Evolutionary conservation across 345 rosid genomes (phyloP), one percentile per base, ranked within the genome.

Genomic region (Hirschfeldia incana): DNA sequence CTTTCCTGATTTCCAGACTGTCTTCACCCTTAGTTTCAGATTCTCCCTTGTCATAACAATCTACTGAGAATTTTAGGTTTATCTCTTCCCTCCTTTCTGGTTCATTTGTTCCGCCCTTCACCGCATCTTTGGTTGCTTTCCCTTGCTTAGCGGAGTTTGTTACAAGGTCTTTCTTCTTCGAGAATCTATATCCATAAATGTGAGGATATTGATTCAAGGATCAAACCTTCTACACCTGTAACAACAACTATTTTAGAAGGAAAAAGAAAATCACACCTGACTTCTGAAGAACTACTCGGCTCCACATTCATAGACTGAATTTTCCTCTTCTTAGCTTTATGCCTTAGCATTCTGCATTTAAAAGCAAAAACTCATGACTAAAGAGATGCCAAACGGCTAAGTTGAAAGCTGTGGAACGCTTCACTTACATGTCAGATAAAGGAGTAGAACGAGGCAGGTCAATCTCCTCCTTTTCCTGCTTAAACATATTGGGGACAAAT

Each of bases 391-490:
- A 51, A 51, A 8, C 57, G 21, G 21, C 3, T 0, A 12, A 29
- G 27, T 16, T 68, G 39, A 36, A 12, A 5, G 3, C 29, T 16
- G 15, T 15, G 21, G 10, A 33, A 72, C 21, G 61, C 42, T 27
- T 64, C 51, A 82, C 94, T 85, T 83, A 90, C 92, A 68, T 8
- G 28, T 78, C 80, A 80, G 81, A 74, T 61, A 87, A 82, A 76
- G 80, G 59, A 65, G 62, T 78, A 65, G 78, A 53, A 59, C 74
- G 81, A 57, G 81, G 75, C 51, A 61, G 61, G 53, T 83, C 82
- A 74, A 2, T 51, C 57, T n/a, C 74, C 30, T 77, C 84, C 34
- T 67, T 64, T 60, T 76, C 88, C 87, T 85, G 82, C 72, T 65
- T 67, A n/a, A 72, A 16, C 37, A 53, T 74, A 73, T 66, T 63